Evolutionary conservation across 371 early-diverging fungal genomes (phyloP), one percentile per base, ranked within the genome.

Genomic region (Mucor lusitanicus): DNA sequence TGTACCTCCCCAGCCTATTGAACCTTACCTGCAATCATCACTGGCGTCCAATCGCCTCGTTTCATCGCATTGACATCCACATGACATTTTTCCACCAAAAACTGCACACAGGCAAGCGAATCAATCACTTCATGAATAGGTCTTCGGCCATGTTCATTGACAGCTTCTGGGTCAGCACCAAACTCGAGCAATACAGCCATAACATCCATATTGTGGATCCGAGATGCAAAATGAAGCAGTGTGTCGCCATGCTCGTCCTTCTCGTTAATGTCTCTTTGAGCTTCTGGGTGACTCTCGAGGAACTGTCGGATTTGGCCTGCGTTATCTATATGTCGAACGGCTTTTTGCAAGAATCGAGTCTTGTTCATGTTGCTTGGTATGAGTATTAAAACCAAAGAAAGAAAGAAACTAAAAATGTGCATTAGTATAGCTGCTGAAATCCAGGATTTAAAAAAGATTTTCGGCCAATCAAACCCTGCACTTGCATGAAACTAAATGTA

Each of bases 41-140:
- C 17, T 3, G 84, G 79, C n/a, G 86, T 84, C 86, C 86, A 85
- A 27, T 81, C 84, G 7, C 84, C 86, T 55, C 83, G 67, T 67
- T 85, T 85, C 67, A 84, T 73, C 12, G 84, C 83, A 68, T 85
- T 74, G 4, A 81, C 70, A 60, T 85, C 80, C 2, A 81, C 78
- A 21, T 76, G 63, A 33, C 75, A 73, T 9, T 48, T 59, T 3
- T 69, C 54, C 13, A 80, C 63, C 27, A 85, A 64, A 63, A 65
- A 81, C 3, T 48, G 19, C 0, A 79, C 69, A 54, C 84, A 81
- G 0, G 77, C 77, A n/a, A 64, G n/a, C 25, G 71, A 70, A 59
- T 81, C 81, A 46, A 85, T 81, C 6, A 78, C 81, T 68, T 85
- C 86, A 62, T 85, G 84, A 15, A 85, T 63, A 3, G 86, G 78